Base-by-base conservation (phyloP, 2,329 filamentous ascomycete genomes). In the Aaosphaeria pasadenensis region DNA sequence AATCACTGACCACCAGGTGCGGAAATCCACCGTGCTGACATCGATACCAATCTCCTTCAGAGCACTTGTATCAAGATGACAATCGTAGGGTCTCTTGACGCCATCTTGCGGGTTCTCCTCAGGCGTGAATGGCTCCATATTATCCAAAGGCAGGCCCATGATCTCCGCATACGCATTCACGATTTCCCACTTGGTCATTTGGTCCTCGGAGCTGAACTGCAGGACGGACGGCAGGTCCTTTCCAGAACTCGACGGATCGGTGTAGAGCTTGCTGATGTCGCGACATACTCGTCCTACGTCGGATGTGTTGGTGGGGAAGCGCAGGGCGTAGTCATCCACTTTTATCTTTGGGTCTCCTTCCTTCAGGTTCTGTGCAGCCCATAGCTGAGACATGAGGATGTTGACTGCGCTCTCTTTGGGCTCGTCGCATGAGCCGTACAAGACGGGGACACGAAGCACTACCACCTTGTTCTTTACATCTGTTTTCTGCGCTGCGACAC, bases 131-230 rank as follows among this genome's bases (percentile, higher is more conserved):
- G 64, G 75, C 59, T 82, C 77, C 69, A 96, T 85, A 6, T 81
- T 80, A 42, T 83, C 81, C 17, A 86, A 76, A 7, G 87, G 79
- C 47, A 95, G 66, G 0, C 86, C 89, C 79, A 95, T 84, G 49
- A 95, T 89, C 50, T 90, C 84, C 4, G 84, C 87, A 63, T 96
- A 85, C 7, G 80, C 73, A 71, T 89, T 75, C 67, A 88, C 91
- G 47, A 96, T 95, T 68, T 92, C 85, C 69, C 91, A 95, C 74
- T 96, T 96, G 0, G 91, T 96, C 77, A 86, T 88, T 55, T 78
- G 82, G 58, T 95, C 88, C 70, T 96, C 89, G 41, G 89, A 90
- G 3, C 87, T 89, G 72, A 95, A 95, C 46, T 96, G 91, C 13
- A 96, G 77, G 39, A 91, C 81, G 30, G 65, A 74, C 0, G 91